Conservation (phyloP, 176 grass and related monocot species). For the Hsuehochloa calcarea region DNA sequence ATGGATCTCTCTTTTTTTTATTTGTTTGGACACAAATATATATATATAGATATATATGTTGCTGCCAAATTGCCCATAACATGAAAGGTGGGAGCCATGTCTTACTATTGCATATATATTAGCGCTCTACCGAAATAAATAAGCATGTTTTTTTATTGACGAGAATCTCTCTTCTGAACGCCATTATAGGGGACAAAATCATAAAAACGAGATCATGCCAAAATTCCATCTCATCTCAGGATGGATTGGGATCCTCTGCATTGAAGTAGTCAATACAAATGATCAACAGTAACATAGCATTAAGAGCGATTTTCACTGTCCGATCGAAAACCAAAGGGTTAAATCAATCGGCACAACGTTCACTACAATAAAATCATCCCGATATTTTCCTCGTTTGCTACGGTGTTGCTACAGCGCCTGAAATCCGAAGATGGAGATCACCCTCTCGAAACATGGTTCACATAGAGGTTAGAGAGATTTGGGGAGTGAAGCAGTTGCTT, state of each 20-base stretch:
- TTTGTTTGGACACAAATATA: slow-evolving; percentile 11
- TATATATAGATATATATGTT: slow-evolving; percentile 12
- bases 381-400: too few species aligned
- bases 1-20: background rate
- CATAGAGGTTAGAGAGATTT: background rate
- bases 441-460: too few species aligned
- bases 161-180: slow-evolving; percentile 23
- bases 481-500: slow-evolving; percentile 45
- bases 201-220: background rate
- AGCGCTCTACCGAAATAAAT: background rate
- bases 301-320: too few species aligned
- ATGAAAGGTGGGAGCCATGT: slow-evolving; percentile 44
- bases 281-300: too few species aligned
- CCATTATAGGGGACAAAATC: background rate
- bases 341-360: too few species aligned
- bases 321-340: too few species aligned
- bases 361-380: too few species aligned
- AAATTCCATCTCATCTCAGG: slow-evolving; percentile 41
- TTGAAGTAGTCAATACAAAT: too few species aligned
- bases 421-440: too few species aligned
- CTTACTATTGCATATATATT: background rate
- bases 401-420: too few species aligned
- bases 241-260: too few species aligned
- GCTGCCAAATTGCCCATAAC: slow-evolving; percentile 16
- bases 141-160: background rate